phyloP scores from a whole-genome alignment of 2,329 filamentous ascomycete genomes.

The Fusarium succisae region DNA sequence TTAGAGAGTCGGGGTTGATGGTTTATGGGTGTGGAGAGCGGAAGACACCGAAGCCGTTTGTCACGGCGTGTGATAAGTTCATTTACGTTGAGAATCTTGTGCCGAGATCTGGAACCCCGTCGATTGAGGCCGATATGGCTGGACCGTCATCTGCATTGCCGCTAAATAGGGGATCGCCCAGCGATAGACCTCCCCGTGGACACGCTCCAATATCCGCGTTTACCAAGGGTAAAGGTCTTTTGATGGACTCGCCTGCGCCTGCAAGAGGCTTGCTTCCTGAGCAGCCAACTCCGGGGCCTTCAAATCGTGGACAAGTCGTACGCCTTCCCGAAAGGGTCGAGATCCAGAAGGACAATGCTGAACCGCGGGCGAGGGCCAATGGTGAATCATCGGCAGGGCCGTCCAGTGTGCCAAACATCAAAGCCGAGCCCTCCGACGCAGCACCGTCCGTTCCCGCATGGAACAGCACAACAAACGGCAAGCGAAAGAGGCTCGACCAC shows the following conservation, averaged over 20 bases:
- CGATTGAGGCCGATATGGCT: neutral
- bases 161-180: rapidly evolving
- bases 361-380: rapidly evolving
- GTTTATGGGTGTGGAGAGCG: constrained; percentile 48
- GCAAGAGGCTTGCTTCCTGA: too few relatives aligned
- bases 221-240: rapidly evolving
- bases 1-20: constrained; percentile 37
- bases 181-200: neutral
- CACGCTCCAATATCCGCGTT: rapidly evolving
- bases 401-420: neutral
- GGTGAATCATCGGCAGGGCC: rapidly evolving
- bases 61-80: constrained; percentile 48
- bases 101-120: neutral
- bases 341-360: rapidly evolving
- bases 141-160: neutral
- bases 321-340: neutral
- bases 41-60: constrained; percentile 46
- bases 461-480: neutral
- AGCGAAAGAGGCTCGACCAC: neutral
- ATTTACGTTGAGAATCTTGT: constrained; percentile 42
- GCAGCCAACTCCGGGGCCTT: rapidly evolving
- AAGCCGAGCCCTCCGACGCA: neutral
- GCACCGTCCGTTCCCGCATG: rapidly evolving
- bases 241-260: neutral
- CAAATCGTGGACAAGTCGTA: neutral